A percentile compares a stretch with the other conserved stretches of the same genome.
phyloP scores from a whole-genome alignment of 768 basidiomycete genomes.

The Fistulinella prunicolor region DNA sequence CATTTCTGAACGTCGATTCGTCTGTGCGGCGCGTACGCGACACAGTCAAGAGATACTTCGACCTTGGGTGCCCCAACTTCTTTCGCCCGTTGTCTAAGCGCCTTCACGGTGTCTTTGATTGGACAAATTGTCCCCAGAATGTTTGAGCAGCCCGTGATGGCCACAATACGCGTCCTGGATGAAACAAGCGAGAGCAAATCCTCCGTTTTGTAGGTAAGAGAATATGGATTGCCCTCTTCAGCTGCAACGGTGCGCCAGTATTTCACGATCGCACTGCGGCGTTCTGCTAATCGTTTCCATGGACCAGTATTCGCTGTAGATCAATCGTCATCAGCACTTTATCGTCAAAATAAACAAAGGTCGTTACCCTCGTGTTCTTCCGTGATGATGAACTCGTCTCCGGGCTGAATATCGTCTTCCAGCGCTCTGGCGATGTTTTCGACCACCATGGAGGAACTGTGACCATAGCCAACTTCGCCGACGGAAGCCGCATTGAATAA shows the following conservation, averaged over 20 bases:
- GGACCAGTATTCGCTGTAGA: conserved; percentile 66
- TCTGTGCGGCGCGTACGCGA: conserved; percentile 75
- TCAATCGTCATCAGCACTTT: neutral
- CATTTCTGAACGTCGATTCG: conserved; percentile 69
- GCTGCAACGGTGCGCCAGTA: conserved; percentile 54
- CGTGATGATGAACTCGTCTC: conserved; percentile 77
- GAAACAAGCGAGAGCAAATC: conserved; percentile 63
- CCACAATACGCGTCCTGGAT: conserved; percentile 64
- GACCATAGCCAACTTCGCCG: conserved; percentile 64
- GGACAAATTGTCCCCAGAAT: conserved; percentile 66
- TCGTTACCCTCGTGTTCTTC: conserved; percentile 72
- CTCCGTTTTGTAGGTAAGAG: conserved; percentile 50
- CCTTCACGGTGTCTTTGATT: conserved; percentile 53
- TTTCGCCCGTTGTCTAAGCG: conserved; percentile 48
- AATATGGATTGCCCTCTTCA: conserved; percentile 61
- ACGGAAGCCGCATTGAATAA: conserved; percentile 63
- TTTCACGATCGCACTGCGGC: conserved; percentile 52
- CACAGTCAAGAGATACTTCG: conserved; percentile 72
- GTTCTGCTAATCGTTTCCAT: conserved; percentile 72
- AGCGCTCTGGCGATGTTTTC: conserved; percentile 68
- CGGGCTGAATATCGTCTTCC: conserved; percentile 49
- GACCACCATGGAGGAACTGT: conserved; percentile 64
- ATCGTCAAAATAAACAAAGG: neutral
- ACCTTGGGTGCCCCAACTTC: conserved; percentile 55
- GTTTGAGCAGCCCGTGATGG: conserved; percentile 74